Evolutionary conservation across 768 basidiomycete species (phyloP).

Genomic region (Psilocybe cyanescens): DNA sequence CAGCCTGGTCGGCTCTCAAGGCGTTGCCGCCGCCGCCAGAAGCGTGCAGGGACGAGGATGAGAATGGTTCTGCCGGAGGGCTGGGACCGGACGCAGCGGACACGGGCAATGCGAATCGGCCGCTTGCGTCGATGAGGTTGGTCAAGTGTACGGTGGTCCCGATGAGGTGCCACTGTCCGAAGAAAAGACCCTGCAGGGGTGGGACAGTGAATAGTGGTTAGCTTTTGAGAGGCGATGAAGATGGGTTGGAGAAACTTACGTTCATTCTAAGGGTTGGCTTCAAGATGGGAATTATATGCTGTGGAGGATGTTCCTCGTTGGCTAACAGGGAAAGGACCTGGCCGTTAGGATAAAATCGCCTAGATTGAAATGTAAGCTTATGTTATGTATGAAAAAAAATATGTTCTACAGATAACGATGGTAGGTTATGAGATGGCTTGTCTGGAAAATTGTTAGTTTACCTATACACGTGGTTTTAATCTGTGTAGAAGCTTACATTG

Average conservation of each 20-base stretch:
- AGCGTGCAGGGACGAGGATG: conserved; percentile 6
- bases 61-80: conserved; percentile 10
- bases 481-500: conserved; percentile 53
- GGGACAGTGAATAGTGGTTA: not conserved
- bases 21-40: not conserved
- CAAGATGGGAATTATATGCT: conserved; percentile 74
- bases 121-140: conserved; percentile 65
- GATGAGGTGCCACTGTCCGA: conserved; percentile 74
- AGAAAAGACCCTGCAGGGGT: conserved; percentile 60
- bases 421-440: conserved; percentile 88
- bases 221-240: not conserved
- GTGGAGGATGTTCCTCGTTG: conserved; percentile 75
- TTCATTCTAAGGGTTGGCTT: conserved; percentile 81
- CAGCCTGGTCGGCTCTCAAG: conserved; percentile 16
- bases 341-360: conserved; percentile 88
- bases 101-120: conserved; percentile 35
- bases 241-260: conserved; percentile 37
- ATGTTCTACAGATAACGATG: conserved; percentile 80
- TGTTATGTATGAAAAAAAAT: not conserved
- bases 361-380: conserved; percentile 27
- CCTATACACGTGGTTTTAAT: conserved; percentile 3
- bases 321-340: conserved; percentile 84
- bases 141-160: conserved; percentile 63
- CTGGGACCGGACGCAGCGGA: conserved; percentile 4
- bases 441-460: conserved; percentile 32